These are phyloP conservation scores for Colletotrichum sp. DNA, from an alignment of 2,329 filamentous ascomycete genomes.

Conservation along the genomic window DNA sequence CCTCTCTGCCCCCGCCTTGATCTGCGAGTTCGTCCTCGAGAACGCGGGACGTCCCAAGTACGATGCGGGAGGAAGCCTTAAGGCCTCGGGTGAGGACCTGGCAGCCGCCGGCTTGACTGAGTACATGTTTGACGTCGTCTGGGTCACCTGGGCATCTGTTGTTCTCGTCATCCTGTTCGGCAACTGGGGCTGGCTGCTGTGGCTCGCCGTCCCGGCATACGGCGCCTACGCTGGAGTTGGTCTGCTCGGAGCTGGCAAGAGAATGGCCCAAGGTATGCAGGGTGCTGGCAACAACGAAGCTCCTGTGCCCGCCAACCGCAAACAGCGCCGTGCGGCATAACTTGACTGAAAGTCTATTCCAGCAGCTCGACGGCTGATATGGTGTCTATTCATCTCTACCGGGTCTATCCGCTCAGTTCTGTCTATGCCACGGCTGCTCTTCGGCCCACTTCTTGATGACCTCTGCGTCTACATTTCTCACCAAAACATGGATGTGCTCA, in stretches of 20 bases:
- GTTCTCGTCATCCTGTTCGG: slow-evolving; percentile 78
- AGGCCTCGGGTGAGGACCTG: slow-evolving; percentile 84
- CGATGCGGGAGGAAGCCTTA: slow-evolving; percentile 70
- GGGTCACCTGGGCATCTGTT: slow-evolving; percentile 87
- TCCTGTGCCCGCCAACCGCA: slow-evolving; percentile 52
- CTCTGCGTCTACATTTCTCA: slow-evolving; percentile 57
- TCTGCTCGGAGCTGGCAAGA: slow-evolving; percentile 57
- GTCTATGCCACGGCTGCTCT: slow-evolving; percentile 43
- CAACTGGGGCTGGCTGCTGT: slow-evolving; percentile 72
- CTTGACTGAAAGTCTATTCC: not conserved
- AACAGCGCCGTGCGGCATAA: slow-evolving; percentile 59
- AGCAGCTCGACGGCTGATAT: not conserved
- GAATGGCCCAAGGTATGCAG: slow-evolving; percentile 53
- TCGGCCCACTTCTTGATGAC: slow-evolving; percentile 59
- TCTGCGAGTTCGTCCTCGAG: slow-evolving; percentile 88
- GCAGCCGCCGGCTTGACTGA: slow-evolving; percentile 88
- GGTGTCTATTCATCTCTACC: not conserved
- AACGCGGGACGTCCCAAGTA: slow-evolving; percentile 80
- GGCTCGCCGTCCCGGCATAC: slow-evolving; percentile 60
- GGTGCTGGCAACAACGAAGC: slow-evolving; percentile 32
- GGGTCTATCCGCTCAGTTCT: slow-evolving; percentile 3
- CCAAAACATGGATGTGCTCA: slow-evolving; percentile 87
- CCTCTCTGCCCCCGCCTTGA: slow-evolving; percentile 74
- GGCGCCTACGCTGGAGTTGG: slow-evolving; percentile 59
- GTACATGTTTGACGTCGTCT: slow-evolving; percentile 97